Base-by-base conservation (phyloP, 2,329 filamentous ascomycete genomes). In the Macrophomina phaseolina region DNA sequence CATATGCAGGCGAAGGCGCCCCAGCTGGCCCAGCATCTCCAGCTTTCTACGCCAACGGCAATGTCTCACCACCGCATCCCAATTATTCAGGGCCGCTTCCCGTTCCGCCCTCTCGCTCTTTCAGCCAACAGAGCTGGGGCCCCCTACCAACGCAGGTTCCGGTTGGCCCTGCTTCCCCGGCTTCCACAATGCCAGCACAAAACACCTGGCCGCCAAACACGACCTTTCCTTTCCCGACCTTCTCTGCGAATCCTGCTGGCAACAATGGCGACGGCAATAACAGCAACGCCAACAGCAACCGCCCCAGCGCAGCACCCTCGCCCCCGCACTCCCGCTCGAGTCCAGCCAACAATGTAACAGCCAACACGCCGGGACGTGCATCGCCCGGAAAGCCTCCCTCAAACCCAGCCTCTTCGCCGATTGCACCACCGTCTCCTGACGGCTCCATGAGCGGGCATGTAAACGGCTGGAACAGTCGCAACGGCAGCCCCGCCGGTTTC, bases 41-140 rank as follows among this genome's bases (percentile, higher is more conserved):
- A 14, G 34, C 58, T 9, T 51, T 38, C 18, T 32, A 62, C 18
- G 32, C n/a, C 11, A 45, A 46, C 34, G 58, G 32, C 30, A 38
- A 42, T 9, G 30, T 16, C 11, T 62, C 58, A 9, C 58, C 58
- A 49, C 58, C 58, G 12, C 58, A 49, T 23, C 45, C 30, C 30
- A 62, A 62, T 30, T 62, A 62, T 16, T 62, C 58, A 11, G 58
- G 58, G n/a, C 58, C 58, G 28, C 45, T 62, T 16, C 58, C 58
- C 42, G 45, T 62, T 8, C 58, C 58, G 42, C 30, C 42, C 3
- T 62, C 58, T 23, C 58, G 45, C 30, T 36, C 23, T 38, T 46
- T 38, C 42, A 62, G n/a, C n/a, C 58, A 62, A 28, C 58, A 49
- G 28, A 48, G 58, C 32, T 62, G 58, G 58, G 45, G 30, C 7